Percentiles rank a stretch among this genome's conserved stretches.
These are phyloP conservation scores for Populus davidiana DNA, from an alignment of 345 rosid genomes.

Conservation along the genomic window DNA sequence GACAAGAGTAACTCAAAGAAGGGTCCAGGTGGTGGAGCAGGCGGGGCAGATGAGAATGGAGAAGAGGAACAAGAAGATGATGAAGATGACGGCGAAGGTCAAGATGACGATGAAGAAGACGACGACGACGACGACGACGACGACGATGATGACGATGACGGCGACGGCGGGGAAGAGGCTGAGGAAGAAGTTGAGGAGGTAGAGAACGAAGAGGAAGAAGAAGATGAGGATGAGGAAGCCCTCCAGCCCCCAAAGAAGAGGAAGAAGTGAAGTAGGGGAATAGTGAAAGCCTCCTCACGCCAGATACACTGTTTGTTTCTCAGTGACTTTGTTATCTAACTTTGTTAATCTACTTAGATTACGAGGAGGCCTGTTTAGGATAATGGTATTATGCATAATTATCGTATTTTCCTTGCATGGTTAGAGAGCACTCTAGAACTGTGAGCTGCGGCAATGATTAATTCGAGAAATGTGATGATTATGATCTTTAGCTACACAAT, in stretches of 20 bases:
- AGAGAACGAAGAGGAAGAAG: slow-evolving; percentile 50
- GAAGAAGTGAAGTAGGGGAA: slow-evolving; percentile 60
- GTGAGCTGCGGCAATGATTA: slow-evolving; percentile 28
- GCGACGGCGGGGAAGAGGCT: slow-evolving; percentile 35
- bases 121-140: slow-evolving; percentile 15
- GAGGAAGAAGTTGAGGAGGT: slow-evolving; percentile 40
- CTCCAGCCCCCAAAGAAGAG: slow-evolving; percentile 94
- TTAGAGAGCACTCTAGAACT: slow-evolving; percentile 35
- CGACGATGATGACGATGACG: slow-evolving; percentile 34
- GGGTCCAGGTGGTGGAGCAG: slow-evolving; percentile 36
- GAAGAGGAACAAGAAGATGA: slow-evolving; percentile 46
- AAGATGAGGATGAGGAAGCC: slow-evolving; percentile 76
- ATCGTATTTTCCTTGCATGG: slow-evolving; percentile 17
- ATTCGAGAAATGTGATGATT: slow-evolving; percentile 14
- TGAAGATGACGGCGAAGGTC: slow-evolving; percentile 22
- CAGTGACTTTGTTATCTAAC: slow-evolving; percentile 31
- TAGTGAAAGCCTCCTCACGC: slow-evolving; percentile 20
- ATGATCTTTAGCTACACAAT: slow-evolving; percentile 16
- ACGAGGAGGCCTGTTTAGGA: slow-evolving; percentile 22
- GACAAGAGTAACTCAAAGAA: slow-evolving; percentile 47
- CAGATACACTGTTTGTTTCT: neutral
- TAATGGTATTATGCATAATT: slow-evolving; percentile 23
- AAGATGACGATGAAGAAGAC: neutral
- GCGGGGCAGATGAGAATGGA: slow-evolving; percentile 39
- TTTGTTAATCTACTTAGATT: slow-evolving; percentile 13